Base-by-base conservation (phyloP, 257 asterid genomes). In the Salvia rosmarinus region DNA sequence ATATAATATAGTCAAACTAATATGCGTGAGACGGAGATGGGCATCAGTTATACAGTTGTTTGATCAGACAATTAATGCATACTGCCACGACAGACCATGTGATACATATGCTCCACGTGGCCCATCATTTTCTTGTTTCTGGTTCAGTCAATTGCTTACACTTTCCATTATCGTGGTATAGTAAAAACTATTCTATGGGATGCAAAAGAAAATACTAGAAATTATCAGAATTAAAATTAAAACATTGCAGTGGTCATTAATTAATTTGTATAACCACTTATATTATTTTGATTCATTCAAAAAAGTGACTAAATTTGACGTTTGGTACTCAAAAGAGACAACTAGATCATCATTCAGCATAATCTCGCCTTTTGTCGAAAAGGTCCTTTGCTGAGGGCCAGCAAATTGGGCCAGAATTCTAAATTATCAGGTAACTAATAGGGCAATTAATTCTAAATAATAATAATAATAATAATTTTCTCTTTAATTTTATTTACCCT, bases 221-320 rank as follows among this genome's bases (percentile, higher is more conserved):
- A 65, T 0, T 9, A 34, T 23, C 17, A 30, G 20, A 10, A 10
- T 44, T 13, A 17, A 20, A 43, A 13, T 30, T 65, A 43, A 65
- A 14, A 42, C 37, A 55, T 12, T n/a, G 42, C 30, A 43, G 3
- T 28, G 21, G 50, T 56, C 74, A 43, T 34, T 59, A 49, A 17
- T 37, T 59, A 49, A 17, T 37, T 19, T 13, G n/a, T n/a, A n/a
- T 59, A 55, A 52, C 17, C 74, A 47, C 28, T 34, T 56, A 13
- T n/a, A 46, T 19, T 16, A 14, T 49, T 69, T 66, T 10, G 70
- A 34, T 65, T 72, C 52, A 55, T 44, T 14, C 34, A 23, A 39
- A 23, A 73, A 64, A 62, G 46, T 65, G 68, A 67, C 76, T 78
- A 67, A 67, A 62, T 74, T 64, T 69, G 34, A 13, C 14, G 8